Percentiles rank a stretch among this genome's conserved stretches.
These are phyloP conservation scores for Scedosporium dehoogii DNA, from an alignment of 2,329 filamentous ascomycete species.

Conservation along the genomic window DNA sequence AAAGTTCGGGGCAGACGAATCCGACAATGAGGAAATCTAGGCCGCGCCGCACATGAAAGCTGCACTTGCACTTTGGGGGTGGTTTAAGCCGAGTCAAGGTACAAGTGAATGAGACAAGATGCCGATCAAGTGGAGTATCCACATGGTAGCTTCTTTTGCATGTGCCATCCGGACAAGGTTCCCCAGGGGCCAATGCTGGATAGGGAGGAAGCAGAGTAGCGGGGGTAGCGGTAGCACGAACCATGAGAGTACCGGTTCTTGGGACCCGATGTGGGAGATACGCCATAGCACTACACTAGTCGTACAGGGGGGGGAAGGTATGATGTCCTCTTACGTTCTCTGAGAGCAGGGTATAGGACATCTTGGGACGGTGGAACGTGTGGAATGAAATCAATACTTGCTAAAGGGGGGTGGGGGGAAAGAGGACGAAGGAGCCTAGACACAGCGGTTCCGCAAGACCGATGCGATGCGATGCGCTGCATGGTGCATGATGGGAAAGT, in stretches of 20 bases:
- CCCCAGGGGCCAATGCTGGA: not conserved
- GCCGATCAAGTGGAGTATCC: conserved; percentile 5
- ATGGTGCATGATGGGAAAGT: not conserved
- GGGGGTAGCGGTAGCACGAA: not conserved
- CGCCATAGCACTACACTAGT: not conserved
- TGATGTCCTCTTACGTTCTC: not conserved
- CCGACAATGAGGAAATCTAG: not conserved
- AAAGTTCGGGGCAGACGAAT: no score
- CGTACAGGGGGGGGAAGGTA: not conserved
- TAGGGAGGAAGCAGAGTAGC: not conserved
- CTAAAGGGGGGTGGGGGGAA: not conserved
- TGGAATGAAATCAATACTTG: not conserved
- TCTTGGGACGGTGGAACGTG: not conserved
- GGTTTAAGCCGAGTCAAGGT: not conserved
- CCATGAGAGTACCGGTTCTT: not conserved
- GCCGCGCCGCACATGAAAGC: not conserved
- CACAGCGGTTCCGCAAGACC: not conserved
- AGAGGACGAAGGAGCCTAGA: not conserved
- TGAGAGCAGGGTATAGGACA: not conserved
- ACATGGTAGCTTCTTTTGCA: not conserved
- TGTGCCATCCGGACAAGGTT: not conserved
- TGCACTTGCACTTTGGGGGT: not conserved
- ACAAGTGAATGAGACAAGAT: conserved; percentile 2
- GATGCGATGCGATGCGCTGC: not conserved
- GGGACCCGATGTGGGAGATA: not conserved